A percentile compares a stretch with the other conserved stretches of the same genome.
Evolutionary conservation across 2,329 filamentous ascomycete species (phyloP).

Genomic region (Aspergillus sp.): DNA sequence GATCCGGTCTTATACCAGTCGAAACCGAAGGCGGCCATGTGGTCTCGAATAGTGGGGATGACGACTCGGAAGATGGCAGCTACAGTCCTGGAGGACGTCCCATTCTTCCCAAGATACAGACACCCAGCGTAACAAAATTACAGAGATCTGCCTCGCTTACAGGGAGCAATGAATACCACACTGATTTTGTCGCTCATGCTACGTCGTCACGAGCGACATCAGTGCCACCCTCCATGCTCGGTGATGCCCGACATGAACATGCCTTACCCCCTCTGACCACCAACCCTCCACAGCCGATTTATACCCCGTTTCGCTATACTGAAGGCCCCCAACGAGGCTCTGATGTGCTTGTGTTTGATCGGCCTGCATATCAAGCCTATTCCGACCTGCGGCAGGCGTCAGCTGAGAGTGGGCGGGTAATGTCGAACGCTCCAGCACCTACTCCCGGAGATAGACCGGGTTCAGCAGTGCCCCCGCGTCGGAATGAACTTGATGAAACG

Average conservation of each 20-base stretch:
- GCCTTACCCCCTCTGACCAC: slow-evolving; percentile 33
- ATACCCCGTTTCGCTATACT: slow-evolving; percentile 49
- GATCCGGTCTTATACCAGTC: slow-evolving; percentile 40
- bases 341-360: slow-evolving; percentile 40
- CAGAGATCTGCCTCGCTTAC: slow-evolving; percentile 34
- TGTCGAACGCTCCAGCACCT: slow-evolving; percentile 37
- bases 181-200: slow-evolving; percentile 1
- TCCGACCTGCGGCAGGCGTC: slow-evolving; percentile 50
- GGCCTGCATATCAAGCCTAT: slow-evolving; percentile 51
- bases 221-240: slow-evolving; percentile 27
- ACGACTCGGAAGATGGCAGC: slow-evolving; percentile 35
- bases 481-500: slow-evolving; percentile 45
- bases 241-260: slow-evolving; percentile 22
- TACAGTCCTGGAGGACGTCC: slow-evolving; percentile 60
- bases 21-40: slow-evolving; percentile 26
- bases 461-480: slow-evolving; percentile 24
- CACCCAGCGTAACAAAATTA: slow-evolving; percentile 21
- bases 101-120: slow-evolving; percentile 37
- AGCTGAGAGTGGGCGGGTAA: slow-evolving; percentile 46
- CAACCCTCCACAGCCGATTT: slow-evolving; percentile 45
- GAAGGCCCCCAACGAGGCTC: slow-evolving; percentile 46
- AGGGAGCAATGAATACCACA: slow-evolving; percentile 8
- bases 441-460: slow-evolving; percentile 20
- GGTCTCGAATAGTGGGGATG: slow-evolving; percentile 11
- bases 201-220: slow-evolving; percentile 27